Evolutionary conservation across 495 filamentous ascomycete genomes (phyloP).

Genomic region (Neurospora tetrasperma): DNA sequence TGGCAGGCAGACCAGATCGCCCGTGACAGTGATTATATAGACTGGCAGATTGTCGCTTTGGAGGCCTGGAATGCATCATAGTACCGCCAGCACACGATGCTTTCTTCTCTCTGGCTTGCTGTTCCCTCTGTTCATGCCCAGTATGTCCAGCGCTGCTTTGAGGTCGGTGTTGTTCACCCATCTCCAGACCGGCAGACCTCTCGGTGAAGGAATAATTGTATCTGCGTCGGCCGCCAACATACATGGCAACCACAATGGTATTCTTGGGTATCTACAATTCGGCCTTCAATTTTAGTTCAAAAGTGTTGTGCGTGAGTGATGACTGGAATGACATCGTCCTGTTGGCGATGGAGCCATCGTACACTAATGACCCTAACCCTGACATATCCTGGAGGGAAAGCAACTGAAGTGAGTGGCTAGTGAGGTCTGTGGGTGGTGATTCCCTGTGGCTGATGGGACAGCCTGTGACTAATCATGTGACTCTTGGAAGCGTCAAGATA

Average conservation of each 20-base stretch:
- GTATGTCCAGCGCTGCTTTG: background rate
- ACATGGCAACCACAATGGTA: background rate
- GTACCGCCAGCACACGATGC: background rate
- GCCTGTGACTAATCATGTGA: background rate
- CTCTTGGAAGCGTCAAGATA: background rate
- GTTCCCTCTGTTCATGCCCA: background rate
- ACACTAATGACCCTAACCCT: background rate
- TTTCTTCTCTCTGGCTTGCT: background rate
- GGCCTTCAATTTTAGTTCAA: background rate
- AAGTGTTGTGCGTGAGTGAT: background rate
- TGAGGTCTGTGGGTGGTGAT: background rate
- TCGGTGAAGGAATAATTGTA: background rate
- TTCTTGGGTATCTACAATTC: background rate
- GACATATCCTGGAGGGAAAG: background rate
- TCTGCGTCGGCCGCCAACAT: background rate
- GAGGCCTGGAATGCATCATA: background rate
- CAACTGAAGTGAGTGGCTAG: background rate
- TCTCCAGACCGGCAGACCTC: background rate
- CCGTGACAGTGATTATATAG: background rate
- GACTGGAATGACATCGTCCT: background rate
- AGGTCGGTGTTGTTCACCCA: background rate
- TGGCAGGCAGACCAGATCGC: background rate
- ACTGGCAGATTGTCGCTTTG: background rate
- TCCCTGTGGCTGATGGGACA: background rate
- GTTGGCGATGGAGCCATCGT: background rate